Conservation (phyloP, 2,329 filamentous ascomycete species). For the Emergomyces pasteurianus region DNA sequence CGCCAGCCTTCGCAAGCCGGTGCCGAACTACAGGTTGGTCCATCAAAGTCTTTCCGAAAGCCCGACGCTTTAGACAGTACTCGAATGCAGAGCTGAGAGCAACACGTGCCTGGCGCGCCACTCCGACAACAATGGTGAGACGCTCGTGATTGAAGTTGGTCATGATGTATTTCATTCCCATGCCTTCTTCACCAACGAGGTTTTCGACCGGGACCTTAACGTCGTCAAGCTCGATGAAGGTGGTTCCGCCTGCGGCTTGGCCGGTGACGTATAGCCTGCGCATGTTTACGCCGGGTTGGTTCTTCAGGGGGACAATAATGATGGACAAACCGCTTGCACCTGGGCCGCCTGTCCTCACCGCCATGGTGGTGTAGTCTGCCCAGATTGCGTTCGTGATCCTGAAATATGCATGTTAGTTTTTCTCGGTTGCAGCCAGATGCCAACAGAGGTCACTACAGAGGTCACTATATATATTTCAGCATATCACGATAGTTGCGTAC, state of each 20-base stretch:
- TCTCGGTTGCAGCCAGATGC: not conserved
- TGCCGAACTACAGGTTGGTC: conserved; percentile 65
- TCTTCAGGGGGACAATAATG: conserved; percentile 58
- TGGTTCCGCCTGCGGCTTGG: conserved; percentile 54
- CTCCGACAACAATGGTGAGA: conserved; percentile 52
- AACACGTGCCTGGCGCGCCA: conserved; percentile 51
- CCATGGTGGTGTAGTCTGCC: conserved; percentile 57
- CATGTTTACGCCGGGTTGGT: conserved; percentile 54
- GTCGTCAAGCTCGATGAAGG: conserved; percentile 65
- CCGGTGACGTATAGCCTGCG: conserved; percentile 56
- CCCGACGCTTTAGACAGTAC: conserved; percentile 54
- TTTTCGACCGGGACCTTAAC: conserved; percentile 60
- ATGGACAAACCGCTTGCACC: conserved; percentile 53
- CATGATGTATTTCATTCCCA: conserved; percentile 65
- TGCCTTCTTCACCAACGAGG: conserved; percentile 56
- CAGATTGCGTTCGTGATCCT: conserved; percentile 62
- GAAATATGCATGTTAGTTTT: not conserved
- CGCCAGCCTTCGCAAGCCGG: conserved; percentile 58
- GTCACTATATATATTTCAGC: conserved; percentile 12
- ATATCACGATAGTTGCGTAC: conserved; percentile 21
- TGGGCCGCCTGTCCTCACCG: conserved; percentile 58
- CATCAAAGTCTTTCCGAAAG: conserved; percentile 56
- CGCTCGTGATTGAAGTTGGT: conserved; percentile 73
- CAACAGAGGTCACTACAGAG: not conserved
- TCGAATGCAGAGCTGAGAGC: conserved; percentile 48